Percentiles rank a stretch among this genome's conserved stretches.
These are phyloP conservation scores for Pterocarpus macrocarpus DNA, from an alignment of 306 rosid species.

Conservation along the genomic window DNA sequence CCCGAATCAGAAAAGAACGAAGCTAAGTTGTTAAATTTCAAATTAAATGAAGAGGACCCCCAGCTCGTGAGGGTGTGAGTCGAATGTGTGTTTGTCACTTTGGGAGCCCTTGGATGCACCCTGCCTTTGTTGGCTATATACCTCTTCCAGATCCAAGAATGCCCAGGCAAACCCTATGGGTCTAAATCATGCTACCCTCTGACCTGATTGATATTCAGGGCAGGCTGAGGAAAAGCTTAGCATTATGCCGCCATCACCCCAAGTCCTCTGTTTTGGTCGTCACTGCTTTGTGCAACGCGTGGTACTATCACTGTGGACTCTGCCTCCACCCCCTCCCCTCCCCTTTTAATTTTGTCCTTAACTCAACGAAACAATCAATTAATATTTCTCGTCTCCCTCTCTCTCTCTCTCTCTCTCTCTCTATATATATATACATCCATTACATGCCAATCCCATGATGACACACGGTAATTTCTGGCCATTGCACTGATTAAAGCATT, in stretches of 20 bases:
- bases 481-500: too few species aligned
- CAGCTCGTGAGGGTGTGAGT: too few species aligned
- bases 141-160: slow-evolving; percentile 53
- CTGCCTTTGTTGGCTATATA: too few species aligned
- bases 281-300: slow-evolving; percentile 57
- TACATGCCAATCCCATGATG: background rate
- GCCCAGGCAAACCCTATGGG: slow-evolving; percentile 52
- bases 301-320: slow-evolving; percentile 55
- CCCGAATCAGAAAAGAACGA: too few species aligned
- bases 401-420: background rate
- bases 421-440: background rate
- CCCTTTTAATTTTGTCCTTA: slow-evolving; percentile 40
- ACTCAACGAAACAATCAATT: slow-evolving; percentile 7
- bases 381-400: background rate
- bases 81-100: too few species aligned
- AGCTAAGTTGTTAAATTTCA: too few species aligned
- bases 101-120: too few species aligned
- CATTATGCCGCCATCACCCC: slow-evolving; percentile 49
- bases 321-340: slow-evolving; percentile 7
- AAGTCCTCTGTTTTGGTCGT: slow-evolving; percentile 48
- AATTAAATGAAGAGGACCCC: too few species aligned
- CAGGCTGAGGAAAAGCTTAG: slow-evolving; percentile 41
- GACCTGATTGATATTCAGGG: background rate
- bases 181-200: slow-evolving; percentile 29
- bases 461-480: too few species aligned